Conservation (phyloP, 106 monocot species). For the Allium sativum region DNA sequence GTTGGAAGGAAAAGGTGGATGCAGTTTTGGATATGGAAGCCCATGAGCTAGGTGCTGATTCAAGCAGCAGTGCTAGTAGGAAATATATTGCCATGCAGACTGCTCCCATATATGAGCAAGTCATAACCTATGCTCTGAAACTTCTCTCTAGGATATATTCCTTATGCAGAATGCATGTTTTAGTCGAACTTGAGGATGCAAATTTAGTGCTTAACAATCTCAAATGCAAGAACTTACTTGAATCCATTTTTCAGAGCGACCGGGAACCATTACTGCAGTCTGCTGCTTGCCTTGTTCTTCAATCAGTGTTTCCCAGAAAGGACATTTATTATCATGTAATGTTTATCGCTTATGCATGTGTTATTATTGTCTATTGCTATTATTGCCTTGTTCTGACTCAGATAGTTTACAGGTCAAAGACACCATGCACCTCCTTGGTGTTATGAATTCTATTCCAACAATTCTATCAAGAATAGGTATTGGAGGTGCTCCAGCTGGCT, state of each 20-base stretch:
- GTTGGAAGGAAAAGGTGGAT: conserved; percentile 99
- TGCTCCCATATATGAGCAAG: conserved; percentile 84
- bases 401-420: conserved; percentile 78
- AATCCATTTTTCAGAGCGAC: conserved; percentile 81
- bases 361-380: no score
- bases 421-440: conserved; percentile 79
- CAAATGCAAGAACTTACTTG: conserved; percentile 78
- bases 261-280: conserved; percentile 73
- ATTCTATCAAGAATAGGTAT: conserved; percentile 72
- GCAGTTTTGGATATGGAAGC: conserved; percentile 83
- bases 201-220: conserved; percentile 45
- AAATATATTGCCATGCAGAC: conserved; percentile 37
- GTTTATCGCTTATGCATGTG: neutral
- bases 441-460: conserved; percentile 54
- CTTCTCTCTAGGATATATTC: conserved; percentile 70
- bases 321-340: conserved; percentile 89
- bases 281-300: conserved; percentile 88
- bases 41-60: conserved; percentile 36
- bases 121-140: conserved; percentile 68
- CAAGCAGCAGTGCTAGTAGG: conserved; percentile 32
- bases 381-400: conserved; percentile 2
- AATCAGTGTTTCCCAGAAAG: conserved; percentile 72
- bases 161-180: conserved; percentile 18
- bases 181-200: conserved; percentile 41
- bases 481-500: conserved; percentile 59